Percentiles rank a stretch among this genome's conserved stretches.
phyloP scores from a whole-genome alignment of 1,284 basidiomycete species.

The Schizophyllum amplum region DNA sequence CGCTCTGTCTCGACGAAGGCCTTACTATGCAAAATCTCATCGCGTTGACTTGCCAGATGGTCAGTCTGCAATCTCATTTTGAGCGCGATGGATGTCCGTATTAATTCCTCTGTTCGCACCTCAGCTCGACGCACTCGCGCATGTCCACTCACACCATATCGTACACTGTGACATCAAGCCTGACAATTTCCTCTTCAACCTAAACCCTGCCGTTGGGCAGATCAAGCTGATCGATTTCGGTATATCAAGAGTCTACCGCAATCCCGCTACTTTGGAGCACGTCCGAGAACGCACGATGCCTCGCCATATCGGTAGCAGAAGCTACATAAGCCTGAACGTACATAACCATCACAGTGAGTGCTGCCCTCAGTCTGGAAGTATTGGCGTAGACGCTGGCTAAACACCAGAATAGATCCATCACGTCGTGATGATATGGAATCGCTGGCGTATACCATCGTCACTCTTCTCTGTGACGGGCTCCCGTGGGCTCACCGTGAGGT shows the following conservation, averaged over 20 bases:
- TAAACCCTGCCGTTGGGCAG: neutral
- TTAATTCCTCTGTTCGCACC: too few species aligned
- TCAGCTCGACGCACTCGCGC: neutral
- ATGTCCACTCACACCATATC: neutral
- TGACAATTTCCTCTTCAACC: neutral
- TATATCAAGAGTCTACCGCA: neutral
- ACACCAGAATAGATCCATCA: neutral
- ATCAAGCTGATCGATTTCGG: neutral
- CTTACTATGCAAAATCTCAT: neutral
- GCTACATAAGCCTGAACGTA: neutral
- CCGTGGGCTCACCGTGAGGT: neutral
- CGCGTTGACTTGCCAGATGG: neutral
- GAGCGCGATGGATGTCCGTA: neutral
- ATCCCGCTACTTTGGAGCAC: neutral
- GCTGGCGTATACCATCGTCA: neutral
- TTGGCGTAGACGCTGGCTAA: too few species aligned
- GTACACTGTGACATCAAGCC: neutral
- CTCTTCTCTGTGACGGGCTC: neutral
- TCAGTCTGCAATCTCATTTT: neutral
- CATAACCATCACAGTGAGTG: neutral
- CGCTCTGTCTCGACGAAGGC: neutral
- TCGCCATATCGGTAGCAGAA: neutral
- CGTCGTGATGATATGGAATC: slow-evolving; percentile 1
- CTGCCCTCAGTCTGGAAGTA: too few species aligned
- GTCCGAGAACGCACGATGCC: neutral